phyloP scores from a whole-genome alignment of 768 basidiomycete genomes.

The Sporobolomyces pararoseus region DNA sequence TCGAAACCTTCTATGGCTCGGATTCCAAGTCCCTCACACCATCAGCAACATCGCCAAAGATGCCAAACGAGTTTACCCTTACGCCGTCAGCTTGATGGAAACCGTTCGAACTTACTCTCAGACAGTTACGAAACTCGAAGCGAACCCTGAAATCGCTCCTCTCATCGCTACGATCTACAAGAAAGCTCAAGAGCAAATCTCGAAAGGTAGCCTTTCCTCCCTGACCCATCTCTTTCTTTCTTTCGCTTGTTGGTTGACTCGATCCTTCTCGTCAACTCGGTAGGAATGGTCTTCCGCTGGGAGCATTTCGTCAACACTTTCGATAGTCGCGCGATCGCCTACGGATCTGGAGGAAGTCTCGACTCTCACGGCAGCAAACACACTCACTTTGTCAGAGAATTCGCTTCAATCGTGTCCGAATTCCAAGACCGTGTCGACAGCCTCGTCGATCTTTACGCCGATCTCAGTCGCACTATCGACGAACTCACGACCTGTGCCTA shows the following conservation, averaged over 20 bases:
- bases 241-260: too few species aligned
- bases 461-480: conserved; percentile 77
- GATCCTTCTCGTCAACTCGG: too few species aligned
- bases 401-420: conserved; percentile 85
- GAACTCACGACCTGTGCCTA: conserved; percentile 84
- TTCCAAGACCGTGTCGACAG: conserved; percentile 96
- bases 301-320: conserved; percentile 94
- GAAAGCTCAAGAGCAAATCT: conserved; percentile 88
- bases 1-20: conserved; percentile 88
- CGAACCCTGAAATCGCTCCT: conserved; percentile 86
- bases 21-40: conserved; percentile 89
- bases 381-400: conserved; percentile 89
- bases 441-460: conserved; percentile 83
- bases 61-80: conserved; percentile 94
- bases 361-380: conserved; percentile 67
- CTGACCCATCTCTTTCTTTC: neutral
- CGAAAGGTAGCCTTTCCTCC: conserved; percentile 59
- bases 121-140: conserved; percentile 84
- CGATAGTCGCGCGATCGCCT: conserved; percentile 57
- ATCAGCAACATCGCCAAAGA: conserved; percentile 97
- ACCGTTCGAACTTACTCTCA: conserved; percentile 97
- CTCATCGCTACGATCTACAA: conserved; percentile 91
- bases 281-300: conserved; percentile 97
- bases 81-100: conserved; percentile 95
- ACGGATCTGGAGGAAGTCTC: conserved; percentile 37